Evolutionary conservation across 768 basidiomycete species (phyloP), one percentile per base, ranked within the genome.

Genomic region (Boletus tylopilopsis): DNA sequence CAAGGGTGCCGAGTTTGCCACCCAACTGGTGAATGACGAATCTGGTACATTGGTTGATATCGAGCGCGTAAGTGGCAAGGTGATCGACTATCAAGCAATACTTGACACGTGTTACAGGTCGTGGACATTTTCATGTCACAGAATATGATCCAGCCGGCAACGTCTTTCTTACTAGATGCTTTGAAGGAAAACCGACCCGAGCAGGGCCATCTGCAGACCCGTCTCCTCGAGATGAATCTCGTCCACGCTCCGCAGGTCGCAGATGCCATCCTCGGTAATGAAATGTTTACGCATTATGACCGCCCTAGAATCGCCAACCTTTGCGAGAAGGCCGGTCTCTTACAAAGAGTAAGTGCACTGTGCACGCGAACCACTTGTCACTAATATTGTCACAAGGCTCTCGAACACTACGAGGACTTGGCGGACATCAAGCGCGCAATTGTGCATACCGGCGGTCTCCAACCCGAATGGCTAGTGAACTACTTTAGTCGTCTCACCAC

Each of bases 121-220:
- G 94, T 97, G 52, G 96, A 99, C 62, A 96, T 98, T 61, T 98
- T 99, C 77, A 96, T 97, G 93, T 88, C 89, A 0, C 94, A 96
- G 67, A 98, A 97, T 72, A 92, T 98, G 93, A 94, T 98, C 50
- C 96, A 98, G 68, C 95, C 94, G 18, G 96, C 96, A 6, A 99
- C 96, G 0, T 94, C 93, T 1, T 98, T 99, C 85, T 74, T 98
- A 41, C 73, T 99, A 50, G 96, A 98, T 64, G 96, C 94, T 19
- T 77, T 99, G 60, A 98, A 99, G 75, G 96, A 99, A 48, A 98
- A 99, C 76, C 89, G 89, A 66, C 90, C 94, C 0, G 96, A 99
- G 68, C 95, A 99, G 64, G 95, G 84, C 0, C 93, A 87, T 57
- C 74, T 99, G 13, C 96, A 99, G 71, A 99, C 96, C 0, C 87